These are phyloP conservation scores for Gaertneriomyces sp. DNA, from an alignment of 192 early-diverging fungal genomes.

Conservation along the genomic window DNA sequence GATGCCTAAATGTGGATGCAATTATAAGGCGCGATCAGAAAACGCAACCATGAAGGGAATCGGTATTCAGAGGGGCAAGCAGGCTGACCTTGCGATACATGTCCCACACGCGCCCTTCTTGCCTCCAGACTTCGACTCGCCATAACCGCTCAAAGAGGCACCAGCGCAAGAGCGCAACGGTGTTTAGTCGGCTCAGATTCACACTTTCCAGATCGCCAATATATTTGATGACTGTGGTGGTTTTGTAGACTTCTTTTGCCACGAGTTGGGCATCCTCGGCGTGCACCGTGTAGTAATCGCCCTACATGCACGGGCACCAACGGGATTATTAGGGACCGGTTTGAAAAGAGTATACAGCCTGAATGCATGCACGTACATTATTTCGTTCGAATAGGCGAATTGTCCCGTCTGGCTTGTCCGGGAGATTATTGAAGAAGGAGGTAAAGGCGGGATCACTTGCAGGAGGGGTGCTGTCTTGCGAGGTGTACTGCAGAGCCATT, in stretches of 20 bases:
- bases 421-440: too few relatives aligned
- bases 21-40: neutral
- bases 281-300: slow-evolving; percentile 83
- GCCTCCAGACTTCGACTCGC: slow-evolving; percentile 80
- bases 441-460: too few relatives aligned
- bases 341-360: slow-evolving; percentile 34
- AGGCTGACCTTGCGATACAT: slow-evolving; percentile 27
- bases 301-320: slow-evolving; percentile 10
- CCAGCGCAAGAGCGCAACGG: slow-evolving; percentile 75
- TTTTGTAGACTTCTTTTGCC: slow-evolving; percentile 84
- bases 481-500: too few relatives aligned
- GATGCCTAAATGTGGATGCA: slow-evolving; percentile 59
- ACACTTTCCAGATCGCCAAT: slow-evolving; percentile 47
- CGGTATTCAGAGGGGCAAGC: neutral
- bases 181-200: slow-evolving; percentile 46
- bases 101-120: slow-evolving; percentile 33
- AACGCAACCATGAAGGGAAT: neutral
- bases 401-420: slow-evolving; percentile 44
- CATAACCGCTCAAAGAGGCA: slow-evolving; percentile 70
- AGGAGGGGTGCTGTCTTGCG: too few relatives aligned
- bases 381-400: slow-evolving; percentile 72
- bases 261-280: slow-evolving; percentile 86
- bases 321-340: neutral
- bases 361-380: slow-evolving; percentile 23
- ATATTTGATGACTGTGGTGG: slow-evolving; percentile 86